Evolutionary conservation across 2,329 filamentous ascomycete genomes (phyloP).

Genomic region (Penicillium italicum): DNA sequence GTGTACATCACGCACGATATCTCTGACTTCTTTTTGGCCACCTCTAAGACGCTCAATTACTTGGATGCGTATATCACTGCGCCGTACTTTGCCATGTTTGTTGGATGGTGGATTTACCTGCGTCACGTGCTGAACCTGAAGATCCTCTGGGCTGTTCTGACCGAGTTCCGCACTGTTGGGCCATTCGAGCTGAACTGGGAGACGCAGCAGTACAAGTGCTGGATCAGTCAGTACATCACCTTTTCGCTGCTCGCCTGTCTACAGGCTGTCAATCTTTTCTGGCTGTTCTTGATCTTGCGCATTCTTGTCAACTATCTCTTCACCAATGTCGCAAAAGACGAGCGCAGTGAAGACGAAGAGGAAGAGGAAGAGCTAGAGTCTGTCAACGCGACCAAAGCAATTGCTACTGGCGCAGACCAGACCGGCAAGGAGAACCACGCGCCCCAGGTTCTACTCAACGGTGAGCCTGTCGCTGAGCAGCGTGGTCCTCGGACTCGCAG

Average conservation of each 20-base stretch:
- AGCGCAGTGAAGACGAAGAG: slow-evolving; percentile 46
- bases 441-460: slow-evolving; percentile 40
- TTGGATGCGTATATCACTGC: slow-evolving; percentile 72
- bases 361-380: slow-evolving; percentile 36
- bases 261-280: slow-evolving; percentile 47
- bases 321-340: slow-evolving; percentile 39
- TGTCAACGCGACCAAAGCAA: slow-evolving; percentile 22
- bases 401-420: slow-evolving; percentile 28
- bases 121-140: slow-evolving; percentile 65
- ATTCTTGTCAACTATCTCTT: slow-evolving; percentile 44
- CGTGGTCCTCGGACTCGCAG: slow-evolving; percentile 26
- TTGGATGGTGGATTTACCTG: slow-evolving; percentile 80
- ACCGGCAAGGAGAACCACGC: slow-evolving; percentile 31
- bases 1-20: slow-evolving; percentile 96
- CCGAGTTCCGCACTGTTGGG: slow-evolving; percentile 47
- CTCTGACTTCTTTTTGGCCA: slow-evolving; percentile 91
- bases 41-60: slow-evolving; percentile 89
- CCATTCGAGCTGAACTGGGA: slow-evolving; percentile 50
- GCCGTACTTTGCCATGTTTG: slow-evolving; percentile 81
- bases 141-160: slow-evolving; percentile 47
- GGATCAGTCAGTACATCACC: slow-evolving; percentile 48
- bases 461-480: slow-evolving; percentile 32
- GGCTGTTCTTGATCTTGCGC: slow-evolving; percentile 46
- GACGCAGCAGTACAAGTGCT: slow-evolving; percentile 49
- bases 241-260: slow-evolving; percentile 44